A percentile compares a stretch with the other conserved stretches of the same genome.
These are phyloP conservation scores for Mucor sp. DNA, from an alignment of 371 early-diverging fungal genomes.

Conservation along the genomic window DNA sequence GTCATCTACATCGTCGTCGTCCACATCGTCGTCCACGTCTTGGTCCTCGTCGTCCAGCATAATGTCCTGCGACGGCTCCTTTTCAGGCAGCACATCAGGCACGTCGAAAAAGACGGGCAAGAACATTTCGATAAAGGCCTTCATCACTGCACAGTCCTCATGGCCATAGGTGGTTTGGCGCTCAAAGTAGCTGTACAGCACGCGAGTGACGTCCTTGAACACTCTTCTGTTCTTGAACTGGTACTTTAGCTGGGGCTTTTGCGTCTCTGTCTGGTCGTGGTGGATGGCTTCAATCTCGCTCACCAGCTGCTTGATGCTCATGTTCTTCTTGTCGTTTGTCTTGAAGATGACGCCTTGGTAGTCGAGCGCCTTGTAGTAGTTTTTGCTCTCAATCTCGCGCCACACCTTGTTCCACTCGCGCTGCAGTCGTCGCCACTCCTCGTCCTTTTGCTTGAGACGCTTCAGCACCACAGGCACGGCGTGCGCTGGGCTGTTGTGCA, in stretches of 20 bases:
- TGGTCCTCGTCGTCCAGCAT: constrained; percentile 31
- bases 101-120: constrained; percentile 73
- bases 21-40: constrained; percentile 2
- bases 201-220: constrained; percentile 69
- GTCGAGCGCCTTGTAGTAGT: constrained; percentile 98
- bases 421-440: constrained; percentile 83
- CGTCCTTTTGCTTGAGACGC: constrained; percentile 95
- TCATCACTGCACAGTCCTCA: constrained; percentile 73
- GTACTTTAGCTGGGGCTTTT: constrained; percentile 66
- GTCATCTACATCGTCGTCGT: neutral
- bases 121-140: constrained; percentile 73
- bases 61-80: neutral
- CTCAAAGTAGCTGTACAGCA: constrained; percentile 60
- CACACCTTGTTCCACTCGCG: constrained; percentile 94
- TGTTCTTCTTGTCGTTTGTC: constrained; percentile 77
- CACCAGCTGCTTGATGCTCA: constrained; percentile 75
- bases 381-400: constrained; percentile 91
- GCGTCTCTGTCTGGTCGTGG: constrained; percentile 41
- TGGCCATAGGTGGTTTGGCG: constrained; percentile 50
- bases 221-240: constrained; percentile 64
- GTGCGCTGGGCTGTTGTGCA: constrained; percentile 90
- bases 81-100: constrained; percentile 16
- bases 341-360: constrained; percentile 91
- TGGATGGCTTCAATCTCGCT: constrained; percentile 84
- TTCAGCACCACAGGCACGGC: constrained; percentile 95